phyloP scores from a whole-genome alignment of 148 eudicot species.

The Agrostemma githago region DNA sequence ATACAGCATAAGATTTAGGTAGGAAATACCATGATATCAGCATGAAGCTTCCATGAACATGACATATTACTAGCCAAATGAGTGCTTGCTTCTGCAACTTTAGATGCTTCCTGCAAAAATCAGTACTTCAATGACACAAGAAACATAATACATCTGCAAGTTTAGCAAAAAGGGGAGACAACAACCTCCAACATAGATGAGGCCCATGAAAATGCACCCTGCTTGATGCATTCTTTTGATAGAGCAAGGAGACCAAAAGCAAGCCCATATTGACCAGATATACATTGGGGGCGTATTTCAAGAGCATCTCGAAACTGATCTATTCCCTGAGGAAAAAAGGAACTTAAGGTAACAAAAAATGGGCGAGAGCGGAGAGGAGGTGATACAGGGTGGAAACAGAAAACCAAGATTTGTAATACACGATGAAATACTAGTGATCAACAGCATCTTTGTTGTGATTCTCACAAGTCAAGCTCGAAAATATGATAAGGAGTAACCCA shows the following conservation, averaged over 20 bases:
- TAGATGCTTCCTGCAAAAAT: conserved; percentile 70
- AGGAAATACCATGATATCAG: conserved; percentile 72
- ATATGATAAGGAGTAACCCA: neutral
- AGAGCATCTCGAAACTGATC: conserved; percentile 81
- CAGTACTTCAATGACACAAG: conserved; percentile 8
- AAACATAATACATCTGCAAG: conserved; percentile 4
- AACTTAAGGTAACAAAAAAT: neutral
- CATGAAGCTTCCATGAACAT: conserved; percentile 86
- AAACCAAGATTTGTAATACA: neutral
- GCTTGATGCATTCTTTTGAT: conserved; percentile 71
- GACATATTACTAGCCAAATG: conserved; percentile 63
- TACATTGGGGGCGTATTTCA: conserved; percentile 51
- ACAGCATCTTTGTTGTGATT: neutral
- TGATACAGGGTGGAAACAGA: no score
- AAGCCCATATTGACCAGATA: conserved; percentile 77
- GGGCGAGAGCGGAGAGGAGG: neutral
- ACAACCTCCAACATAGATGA: conserved; percentile 87
- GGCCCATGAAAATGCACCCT: conserved; percentile 92
- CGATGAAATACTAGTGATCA: neutral
- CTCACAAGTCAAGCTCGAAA: neutral
- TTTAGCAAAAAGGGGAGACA: conserved; percentile 18
- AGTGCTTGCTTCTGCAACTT: conserved; percentile 42
- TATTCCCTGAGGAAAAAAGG: conserved; percentile 46
- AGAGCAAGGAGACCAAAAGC: conserved; percentile 83
- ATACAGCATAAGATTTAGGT: neutral